These are phyloP conservation scores for Sarocladium oryzae DNA, from an alignment of 2,329 filamentous ascomycete genomes.

Conservation along the genomic window DNA sequence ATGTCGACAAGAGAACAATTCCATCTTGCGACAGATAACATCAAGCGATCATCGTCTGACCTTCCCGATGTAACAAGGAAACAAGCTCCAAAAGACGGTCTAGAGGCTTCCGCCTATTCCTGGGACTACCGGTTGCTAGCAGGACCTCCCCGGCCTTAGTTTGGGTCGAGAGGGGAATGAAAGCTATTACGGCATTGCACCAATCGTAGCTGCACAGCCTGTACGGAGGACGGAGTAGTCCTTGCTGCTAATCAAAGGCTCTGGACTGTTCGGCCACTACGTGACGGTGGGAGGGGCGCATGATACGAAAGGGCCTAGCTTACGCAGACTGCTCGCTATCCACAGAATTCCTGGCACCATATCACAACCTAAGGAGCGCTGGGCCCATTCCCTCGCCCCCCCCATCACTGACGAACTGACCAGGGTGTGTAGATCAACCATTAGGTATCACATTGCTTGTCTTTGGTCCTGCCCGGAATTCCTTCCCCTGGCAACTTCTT, in stretches of 20 bases:
- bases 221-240: neutral
- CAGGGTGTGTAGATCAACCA: slow-evolving; percentile 6
- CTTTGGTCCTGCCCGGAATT: neutral
- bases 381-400: neutral
- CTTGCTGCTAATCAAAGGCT: neutral
- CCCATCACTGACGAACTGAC: neutral
- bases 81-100: slow-evolving; percentile 2
- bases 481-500: neutral
- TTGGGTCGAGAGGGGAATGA: neutral
- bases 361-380: neutral
- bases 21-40: neutral
- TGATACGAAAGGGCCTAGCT: slow-evolving; percentile 8
- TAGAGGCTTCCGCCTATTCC: slow-evolving; percentile 5
- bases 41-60: neutral
- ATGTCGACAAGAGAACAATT: too few species aligned
- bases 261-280: slow-evolving; percentile 3
- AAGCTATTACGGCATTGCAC: slow-evolving; percentile 9
- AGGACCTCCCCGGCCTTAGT: neutral
- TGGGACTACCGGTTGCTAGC: neutral
- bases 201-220: neutral
- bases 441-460: slow-evolving; percentile 7
- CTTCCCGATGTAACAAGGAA: neutral
- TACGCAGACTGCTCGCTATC: slow-evolving; percentile 7
- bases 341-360: neutral
- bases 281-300: slow-evolving; percentile 9